Base-by-base conservation (phyloP, 2,329 filamentous ascomycete species). In the Penicillium occitanis region DNA sequence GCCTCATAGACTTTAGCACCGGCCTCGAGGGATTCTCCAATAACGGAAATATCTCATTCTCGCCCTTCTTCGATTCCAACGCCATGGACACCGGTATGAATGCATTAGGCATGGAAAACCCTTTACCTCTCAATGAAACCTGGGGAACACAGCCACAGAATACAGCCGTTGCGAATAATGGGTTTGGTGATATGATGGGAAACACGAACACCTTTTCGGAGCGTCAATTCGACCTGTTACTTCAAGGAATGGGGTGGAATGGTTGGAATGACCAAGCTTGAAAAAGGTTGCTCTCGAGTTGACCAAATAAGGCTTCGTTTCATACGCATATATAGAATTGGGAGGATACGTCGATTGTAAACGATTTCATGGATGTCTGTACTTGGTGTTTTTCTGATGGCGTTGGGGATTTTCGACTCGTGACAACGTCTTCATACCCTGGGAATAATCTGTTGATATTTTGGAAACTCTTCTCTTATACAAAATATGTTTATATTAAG, bases 171-270 rank as follows among this genome's bases (percentile, higher is more conserved):
- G 46, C 44, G 33, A 51, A 61, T 28, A 42, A 19, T 53, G 37
- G 33, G 5, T 17, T 60, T 17, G 57, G 51, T 13, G 37, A 57
- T 44, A 58, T 68, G 57, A 40, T 66, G 65, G 60, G 60, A 17
- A 66, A 68, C 17, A 66, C 77, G 58, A 74, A 74, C 35, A 64
- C 70, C 14, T 69, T 77, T 7, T 75, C 67, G 30, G 76, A 77
- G 19, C 72, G 72, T 3, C 76, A 79, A 46, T 80, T 78, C 75
- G 73, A 74, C 3, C 72, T 77, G 30, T 71, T 78, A 1, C 63
- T 77, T 64, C 68, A 72, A 57, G 61, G 60, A 0, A 48, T 71
- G 55, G 69, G 71, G 7, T 76, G 75, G 74, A 71, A 73, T 42
- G 72, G 70, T 35, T 78, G 71, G 70, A 70, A 69, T 69, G 55